Base-by-base conservation (phyloP, 2,329 filamentous ascomycete genomes). In the Alternaria brassicicola region DNA sequence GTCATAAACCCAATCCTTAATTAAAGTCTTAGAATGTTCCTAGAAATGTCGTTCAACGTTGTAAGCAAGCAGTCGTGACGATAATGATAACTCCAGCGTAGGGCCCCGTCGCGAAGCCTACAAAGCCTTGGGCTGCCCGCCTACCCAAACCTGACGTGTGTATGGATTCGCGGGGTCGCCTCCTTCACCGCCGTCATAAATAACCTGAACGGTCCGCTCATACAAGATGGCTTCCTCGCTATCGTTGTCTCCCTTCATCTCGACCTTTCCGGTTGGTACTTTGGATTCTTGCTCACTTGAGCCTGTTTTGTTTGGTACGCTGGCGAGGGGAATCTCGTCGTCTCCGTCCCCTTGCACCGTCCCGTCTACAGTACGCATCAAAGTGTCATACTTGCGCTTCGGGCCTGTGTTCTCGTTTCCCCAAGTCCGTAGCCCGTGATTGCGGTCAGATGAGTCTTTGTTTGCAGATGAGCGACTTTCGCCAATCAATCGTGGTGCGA, bases 401-500 rank as follows among this genome's bases (percentile, higher is more conserved):
- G 56, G 39, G 4, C 35, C 41, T 15, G 36, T 38, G 17, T 51
- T 26, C 25, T 52, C 23, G 25, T 60, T 66, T 19, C 57, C 60
- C 52, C 55, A 66, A 1, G 59, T 61, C 23, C 46, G 62, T 23
- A 53, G 49, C 28, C 47, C 51, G 13, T 28, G 53, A 26, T 57
- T 57, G 50, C 35, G 55, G 17, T 38, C 54, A 13, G 48, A 46
- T 10, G 57, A 57, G 15, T 35, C 33, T 33, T 61, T 58, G 25
- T 53, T 55, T 15, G 51, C 51, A 28, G 43, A 47, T 5, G 36
- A 31, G 9, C 52, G 51, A 39, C 23, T 39, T 47, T 65, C 63
- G 33, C 64, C 61, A 30, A 67, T 62, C 19, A 66, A 28, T 2
- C 35, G 58, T 2, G 78, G 78, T 0, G 77, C 72, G 10, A 80